A percentile compares a stretch with the other conserved stretches of the same genome.
Evolutionary conservation across 2,329 filamentous ascomycete species (phyloP).

Genomic region (Aspergillus candidus): DNA sequence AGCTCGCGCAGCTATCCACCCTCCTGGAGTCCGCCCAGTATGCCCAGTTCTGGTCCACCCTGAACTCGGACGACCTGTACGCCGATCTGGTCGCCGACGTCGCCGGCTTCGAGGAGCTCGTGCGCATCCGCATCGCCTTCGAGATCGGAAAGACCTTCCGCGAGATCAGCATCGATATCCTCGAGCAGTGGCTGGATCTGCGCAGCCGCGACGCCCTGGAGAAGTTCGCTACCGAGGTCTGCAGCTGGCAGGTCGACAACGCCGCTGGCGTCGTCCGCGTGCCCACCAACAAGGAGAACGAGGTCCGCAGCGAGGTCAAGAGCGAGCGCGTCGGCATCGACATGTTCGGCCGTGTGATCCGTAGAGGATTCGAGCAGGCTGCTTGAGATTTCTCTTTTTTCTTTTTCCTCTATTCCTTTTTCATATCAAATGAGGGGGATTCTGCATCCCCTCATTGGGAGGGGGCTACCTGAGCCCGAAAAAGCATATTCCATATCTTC

Average conservation of each 20-base stretch:
- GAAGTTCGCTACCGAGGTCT: slow-evolving; percentile 79
- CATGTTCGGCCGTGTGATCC: slow-evolving; percentile 59
- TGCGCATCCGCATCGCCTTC: slow-evolving; percentile 82
- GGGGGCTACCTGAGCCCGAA: no score
- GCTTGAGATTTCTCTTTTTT: slow-evolving; percentile 42
- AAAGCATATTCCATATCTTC: slow-evolving; percentile 5
- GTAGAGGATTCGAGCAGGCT: slow-evolving; percentile 79
- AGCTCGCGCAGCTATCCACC: slow-evolving; percentile 76
- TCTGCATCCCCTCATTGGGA: not conserved
- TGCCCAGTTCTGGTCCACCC: slow-evolving; percentile 82
- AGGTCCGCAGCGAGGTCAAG: slow-evolving; percentile 92
- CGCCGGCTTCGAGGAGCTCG: slow-evolving; percentile 86
- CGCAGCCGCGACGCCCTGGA: slow-evolving; percentile 57
- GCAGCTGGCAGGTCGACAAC: slow-evolving; percentile 75
- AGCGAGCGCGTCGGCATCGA: slow-evolving; percentile 73
- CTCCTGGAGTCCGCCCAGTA: slow-evolving; percentile 90
- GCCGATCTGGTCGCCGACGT: slow-evolving; percentile 94
- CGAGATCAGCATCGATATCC: slow-evolving; percentile 60
- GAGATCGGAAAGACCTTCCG: slow-evolving; percentile 77
- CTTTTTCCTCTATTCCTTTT: slow-evolving; percentile 7
- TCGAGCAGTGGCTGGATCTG: slow-evolving; percentile 72
- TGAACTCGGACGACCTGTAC: slow-evolving; percentile 92
- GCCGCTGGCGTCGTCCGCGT: slow-evolving; percentile 57
- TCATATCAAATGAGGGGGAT: not conserved
- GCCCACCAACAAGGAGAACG: slow-evolving; percentile 92